A percentile compares a stretch with the other conserved stretches of the same genome.
These are phyloP conservation scores for Metschnikowia gelsemii DNA, from an alignment of 805 yeast species.

Conservation along the genomic window DNA sequence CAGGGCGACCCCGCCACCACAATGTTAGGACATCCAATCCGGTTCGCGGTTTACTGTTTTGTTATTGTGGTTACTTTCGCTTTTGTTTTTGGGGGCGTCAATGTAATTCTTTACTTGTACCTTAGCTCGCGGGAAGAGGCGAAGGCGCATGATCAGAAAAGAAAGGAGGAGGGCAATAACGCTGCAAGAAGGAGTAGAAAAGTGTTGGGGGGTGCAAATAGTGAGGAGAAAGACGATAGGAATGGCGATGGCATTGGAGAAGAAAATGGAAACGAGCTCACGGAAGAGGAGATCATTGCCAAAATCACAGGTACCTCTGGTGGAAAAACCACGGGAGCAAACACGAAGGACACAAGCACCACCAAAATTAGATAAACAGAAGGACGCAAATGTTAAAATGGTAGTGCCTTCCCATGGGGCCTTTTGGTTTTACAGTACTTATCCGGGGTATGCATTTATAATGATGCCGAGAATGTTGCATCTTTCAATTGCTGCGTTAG, in stretches of 20 bases:
- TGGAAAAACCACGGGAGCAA: conserved; percentile 6
- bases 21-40: conserved; percentile 47
- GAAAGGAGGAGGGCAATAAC: not conserved
- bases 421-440: no score
- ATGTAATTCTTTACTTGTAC: conserved; percentile 31
- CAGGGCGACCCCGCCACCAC: conserved; percentile 45
- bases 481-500: no score
- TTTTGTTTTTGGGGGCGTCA: conserved; percentile 43
- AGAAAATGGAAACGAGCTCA: not conserved
- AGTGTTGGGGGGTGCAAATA: no score
- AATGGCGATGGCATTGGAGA: no score
- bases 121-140: conserved; percentile 11
- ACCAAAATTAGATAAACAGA: conserved; percentile 4
- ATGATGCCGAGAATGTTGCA: no score
- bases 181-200: no score
- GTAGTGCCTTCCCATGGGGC: no score
- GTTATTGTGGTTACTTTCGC: conserved; percentile 42
- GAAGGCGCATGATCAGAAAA: conserved; percentile 4
- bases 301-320: conserved; percentile 13
- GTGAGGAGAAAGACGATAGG: not conserved
- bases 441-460: no score
- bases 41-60: conserved; percentile 48
- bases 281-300: conserved; percentile 16
- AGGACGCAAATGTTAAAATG: no score
- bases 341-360: conserved; percentile 1